phyloP scores from a whole-genome alignment of 495 filamentous ascomycete species.

The Astrocystis sublimbata region DNA sequence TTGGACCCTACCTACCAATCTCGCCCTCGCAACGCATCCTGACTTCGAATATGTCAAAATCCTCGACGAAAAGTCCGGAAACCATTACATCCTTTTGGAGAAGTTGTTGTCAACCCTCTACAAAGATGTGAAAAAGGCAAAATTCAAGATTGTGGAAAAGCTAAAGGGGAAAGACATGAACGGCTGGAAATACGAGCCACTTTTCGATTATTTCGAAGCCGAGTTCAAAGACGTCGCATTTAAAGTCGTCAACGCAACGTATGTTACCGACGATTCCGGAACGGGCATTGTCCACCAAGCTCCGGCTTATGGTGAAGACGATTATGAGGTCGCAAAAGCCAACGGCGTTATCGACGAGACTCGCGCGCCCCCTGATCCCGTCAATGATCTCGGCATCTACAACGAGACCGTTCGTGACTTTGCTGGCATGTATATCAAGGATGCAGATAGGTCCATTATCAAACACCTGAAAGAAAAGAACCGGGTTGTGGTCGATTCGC shows the following conservation, averaged over 20 bases:
- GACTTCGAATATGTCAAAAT: conserved; percentile 96
- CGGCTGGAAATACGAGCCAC: conserved; percentile 88
- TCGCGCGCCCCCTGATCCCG: conserved; percentile 84
- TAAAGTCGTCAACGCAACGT: conserved; percentile 79
- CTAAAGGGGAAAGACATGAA: conserved; percentile 85
- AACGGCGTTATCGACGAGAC: conserved; percentile 74
- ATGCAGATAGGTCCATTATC: conserved; percentile 92
- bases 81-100: conserved; percentile 87
- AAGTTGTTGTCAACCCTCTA: conserved; percentile 82
- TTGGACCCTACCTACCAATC: conserved; percentile 91
- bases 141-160: conserved; percentile 82
- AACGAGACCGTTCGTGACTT: conserved; percentile 82
- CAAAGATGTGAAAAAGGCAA: conserved; percentile 97
- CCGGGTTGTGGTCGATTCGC: conserved; percentile 81
- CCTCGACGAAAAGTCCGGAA: conserved; percentile 74
- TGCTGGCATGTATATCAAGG: conserved; percentile 87
- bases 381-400: conserved; percentile 80
- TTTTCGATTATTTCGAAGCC: conserved; percentile 92
- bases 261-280: conserved; percentile 91
- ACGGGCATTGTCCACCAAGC: conserved; percentile 95
- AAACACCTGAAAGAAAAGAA: conserved; percentile 81
- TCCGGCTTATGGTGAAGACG: conserved; percentile 94
- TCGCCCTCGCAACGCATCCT: conserved; percentile 77
- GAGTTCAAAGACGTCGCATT: conserved; percentile 90
- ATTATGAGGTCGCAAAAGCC: conserved; percentile 83